Base-by-base conservation (phyloP, 306 rosid genomes). In the Lathyrus oleraceus region DNA sequence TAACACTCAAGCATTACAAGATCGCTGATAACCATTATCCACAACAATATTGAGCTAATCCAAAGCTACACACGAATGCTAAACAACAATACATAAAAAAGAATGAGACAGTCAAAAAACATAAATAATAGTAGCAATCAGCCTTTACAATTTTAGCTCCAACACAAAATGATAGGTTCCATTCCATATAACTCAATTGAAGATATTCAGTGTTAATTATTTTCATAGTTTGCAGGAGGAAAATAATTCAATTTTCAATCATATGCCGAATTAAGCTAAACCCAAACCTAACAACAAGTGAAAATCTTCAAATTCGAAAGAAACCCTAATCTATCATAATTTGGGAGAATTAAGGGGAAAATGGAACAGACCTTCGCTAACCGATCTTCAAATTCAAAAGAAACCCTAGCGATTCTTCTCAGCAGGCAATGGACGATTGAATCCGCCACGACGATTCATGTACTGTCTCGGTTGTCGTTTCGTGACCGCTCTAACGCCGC, bases 361-460 rank as follows among this genome's bases (percentile, higher is more conserved):
- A 58, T 59, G 72, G 47, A 73, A 82, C 96, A 57, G 0, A 81
- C 84, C 84, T 70, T 25, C 28, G 3, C 28, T 25, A 25, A 25
- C 28, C 1, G 28, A 25, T 25, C 28, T 25, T 25, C 28, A 25
- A 25, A 25, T 25, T 25, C 5, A 0, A 25, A 25, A 25, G 28
- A 25, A 25, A 25, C 28, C 28, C 75, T 85, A 94, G 61, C 97
- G 96, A 75, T 81, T 91, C 70, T 81, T 88, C 89, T 91, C 97
- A 25, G 96, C 96, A 10, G 99, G 99, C 83, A 94, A 85, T 6
- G 99, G 97, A n/a, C 96, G 92, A 71, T 94, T 94, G 64, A 94
- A 94, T 0, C 99, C 99, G 1, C 99, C 99, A 9, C 97, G 97
- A 28, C 97, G 89, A 65, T 94, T 94, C 99, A 94, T 94, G 67